A percentile compares a stretch with the other conserved stretches of the same genome.
Conservation (phyloP, 2,329 filamentous ascomycete species). For the Chaetomium sp. region DNA sequence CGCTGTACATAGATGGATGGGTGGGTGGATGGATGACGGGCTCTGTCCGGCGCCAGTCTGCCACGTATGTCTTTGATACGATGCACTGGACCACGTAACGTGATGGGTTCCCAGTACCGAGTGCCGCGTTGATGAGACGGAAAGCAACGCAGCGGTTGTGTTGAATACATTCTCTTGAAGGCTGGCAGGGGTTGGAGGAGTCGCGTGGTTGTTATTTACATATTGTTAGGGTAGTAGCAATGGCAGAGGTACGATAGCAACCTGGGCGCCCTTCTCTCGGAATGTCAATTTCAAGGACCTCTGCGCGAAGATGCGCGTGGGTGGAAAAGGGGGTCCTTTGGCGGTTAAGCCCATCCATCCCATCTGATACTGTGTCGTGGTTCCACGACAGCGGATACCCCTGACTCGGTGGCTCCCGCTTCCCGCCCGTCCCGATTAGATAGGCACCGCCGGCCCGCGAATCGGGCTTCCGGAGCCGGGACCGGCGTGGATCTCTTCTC, state of each 20-base stretch:
- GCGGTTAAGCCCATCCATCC: background rate
- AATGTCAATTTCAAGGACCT: background rate
- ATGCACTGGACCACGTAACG: background rate
- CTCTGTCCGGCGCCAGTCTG: background rate
- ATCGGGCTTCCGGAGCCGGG: conserved; percentile 1
- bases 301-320: background rate
- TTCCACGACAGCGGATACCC: background rate
- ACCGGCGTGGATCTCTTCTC: background rate
- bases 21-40: background rate
- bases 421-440: conserved; percentile 1
- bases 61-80: background rate
- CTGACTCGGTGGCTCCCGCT: background rate
- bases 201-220: background rate
- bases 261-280: background rate
- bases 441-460: background rate
- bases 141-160: background rate
- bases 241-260: background rate
- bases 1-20: conserved; percentile 13
- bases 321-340: background rate
- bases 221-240: conserved; percentile 9
- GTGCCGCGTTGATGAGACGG: background rate
- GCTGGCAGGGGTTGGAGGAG: background rate
- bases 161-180: conserved; percentile 5
- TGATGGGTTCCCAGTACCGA: background rate
- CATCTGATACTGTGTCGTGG: background rate